phyloP scores from a whole-genome alignment of 768 basidiomycete genomes.

The Suillus bovinus region DNA sequence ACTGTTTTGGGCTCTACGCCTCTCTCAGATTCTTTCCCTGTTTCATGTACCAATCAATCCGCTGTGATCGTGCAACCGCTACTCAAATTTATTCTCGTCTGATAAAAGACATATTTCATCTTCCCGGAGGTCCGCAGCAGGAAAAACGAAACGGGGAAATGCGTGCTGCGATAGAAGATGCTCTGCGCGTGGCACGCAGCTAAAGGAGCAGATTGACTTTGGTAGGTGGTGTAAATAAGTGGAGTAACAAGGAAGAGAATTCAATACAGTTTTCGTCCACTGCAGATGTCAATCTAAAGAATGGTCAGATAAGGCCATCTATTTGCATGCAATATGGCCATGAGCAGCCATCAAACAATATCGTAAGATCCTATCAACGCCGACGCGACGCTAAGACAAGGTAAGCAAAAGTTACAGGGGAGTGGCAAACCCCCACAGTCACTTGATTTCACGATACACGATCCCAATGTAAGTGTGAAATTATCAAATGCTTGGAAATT shows the following conservation, averaged over 20 bases:
- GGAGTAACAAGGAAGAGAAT: conserved; percentile 58
- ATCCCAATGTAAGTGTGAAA: background rate
- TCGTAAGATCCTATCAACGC: background rate
- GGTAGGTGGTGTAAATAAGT: conserved; percentile 49
- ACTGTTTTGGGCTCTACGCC: conserved; percentile 37
- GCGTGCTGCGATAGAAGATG: conserved; percentile 46
- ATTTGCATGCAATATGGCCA: background rate
- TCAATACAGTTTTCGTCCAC: conserved; percentile 41
- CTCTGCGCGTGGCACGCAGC: conserved; percentile 28
- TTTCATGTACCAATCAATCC: conserved; percentile 54
- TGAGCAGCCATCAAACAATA: background rate
- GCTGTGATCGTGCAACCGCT: conserved; percentile 46
- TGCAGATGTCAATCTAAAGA: background rate
- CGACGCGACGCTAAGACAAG: background rate
- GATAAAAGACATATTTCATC: conserved; percentile 57
- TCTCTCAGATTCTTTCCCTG: conserved; percentile 43
- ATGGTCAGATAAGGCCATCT: background rate
- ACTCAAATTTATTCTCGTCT: conserved; percentile 50
- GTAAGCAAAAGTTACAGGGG: background rate
- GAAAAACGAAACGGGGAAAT: conserved; percentile 50
- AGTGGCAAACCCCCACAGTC: background rate
- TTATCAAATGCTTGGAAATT: background rate
- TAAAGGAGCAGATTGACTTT: conserved; percentile 13
- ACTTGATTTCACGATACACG: background rate
- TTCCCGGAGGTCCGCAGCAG: conserved; percentile 55